Evolutionary conservation across 192 early-diverging fungal species (phyloP), one percentile per base, ranked within the genome.

Genomic region (Coemansia sp.): DNA sequence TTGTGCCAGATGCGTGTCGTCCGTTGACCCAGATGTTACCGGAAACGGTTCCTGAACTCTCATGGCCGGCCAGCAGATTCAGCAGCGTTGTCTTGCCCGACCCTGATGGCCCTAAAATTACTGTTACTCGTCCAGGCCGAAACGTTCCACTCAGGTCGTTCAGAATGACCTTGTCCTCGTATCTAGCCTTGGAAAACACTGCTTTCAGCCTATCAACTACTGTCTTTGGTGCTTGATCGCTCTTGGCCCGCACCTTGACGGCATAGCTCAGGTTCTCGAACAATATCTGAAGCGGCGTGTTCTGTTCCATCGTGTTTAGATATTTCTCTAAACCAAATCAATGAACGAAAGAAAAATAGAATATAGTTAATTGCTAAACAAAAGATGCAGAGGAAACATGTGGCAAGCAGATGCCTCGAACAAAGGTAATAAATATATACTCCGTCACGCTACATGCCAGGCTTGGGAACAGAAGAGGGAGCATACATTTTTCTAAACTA

Each of bases 1-100:
- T 74, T 0, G 74, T 66, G n/a, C 85, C 84, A 3, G 79, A 70
- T 12, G 83, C 58, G 3, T 63, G 60, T 0, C 81, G 76, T 18
- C 83, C 83, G 60, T 90, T 90, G 62, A 87, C 73, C 50, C 74
- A 68, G 49, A 90, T 80, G 25, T 81, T 42, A 1, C 89, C 89
- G 28, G 63, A 69, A n/a, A 75, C 37, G 28, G 59, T 58, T 25
- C 87, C 74, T 46, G 63, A 54, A 58, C 81, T 54, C 23, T 74
- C 44, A 55, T 84, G 67, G 57, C 86, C 87, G 4, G 87, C 88
- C 12, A 88, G 58, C 26, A 88, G 31, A 44, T 87, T 86, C 14
- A 89, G 73, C 51, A 89, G 56, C 4, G 86, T 85, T 11, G 87
- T 87, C 63, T 89, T 89, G 25, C 87, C 87, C 2, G 79, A 84